These are phyloP conservation scores for Kwoniella dendrophila DNA, from an alignment of 768 basidiomycete genomes.

Conservation along the genomic window DNA sequence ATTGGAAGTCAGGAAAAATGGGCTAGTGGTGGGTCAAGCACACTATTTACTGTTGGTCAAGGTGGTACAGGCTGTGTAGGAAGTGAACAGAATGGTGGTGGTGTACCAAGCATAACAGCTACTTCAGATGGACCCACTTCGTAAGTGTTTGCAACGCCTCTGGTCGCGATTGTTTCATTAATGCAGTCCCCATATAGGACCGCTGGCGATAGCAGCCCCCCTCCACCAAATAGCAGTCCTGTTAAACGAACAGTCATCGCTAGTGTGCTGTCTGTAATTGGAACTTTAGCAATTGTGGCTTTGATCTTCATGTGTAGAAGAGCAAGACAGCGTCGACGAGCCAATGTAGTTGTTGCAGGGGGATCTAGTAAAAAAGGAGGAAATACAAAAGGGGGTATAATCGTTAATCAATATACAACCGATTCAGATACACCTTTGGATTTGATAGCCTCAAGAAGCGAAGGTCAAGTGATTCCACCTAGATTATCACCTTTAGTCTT, in stretches of 20 bases:
- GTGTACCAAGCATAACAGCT: conserved; percentile 40
- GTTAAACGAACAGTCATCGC: conserved; percentile 26
- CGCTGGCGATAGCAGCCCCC: not conserved
- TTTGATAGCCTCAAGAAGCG: conserved; percentile 27
- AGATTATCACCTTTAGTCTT: conserved; percentile 7
- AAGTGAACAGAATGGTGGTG: conserved; percentile 9
- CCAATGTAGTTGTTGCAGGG: not conserved
- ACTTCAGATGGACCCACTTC: conserved; percentile 13
- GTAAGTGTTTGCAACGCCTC: conserved; percentile 2
- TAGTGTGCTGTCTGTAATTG: conserved; percentile 44
- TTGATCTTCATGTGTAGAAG: conserved; percentile 33
- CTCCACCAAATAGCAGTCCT: not conserved
- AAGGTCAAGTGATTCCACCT: not conserved
- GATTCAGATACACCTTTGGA: conserved; percentile 28
- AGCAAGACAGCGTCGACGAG: conserved; percentile 10
- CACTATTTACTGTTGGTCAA: conserved; percentile 49
- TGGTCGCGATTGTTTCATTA: not conserved
- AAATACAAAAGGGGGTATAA: not conserved
- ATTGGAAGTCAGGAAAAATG: conserved; percentile 48
- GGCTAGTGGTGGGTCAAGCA: conserved; percentile 45
- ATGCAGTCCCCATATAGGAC: not conserved
- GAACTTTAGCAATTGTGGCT: conserved; percentile 38
- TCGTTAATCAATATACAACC: conserved; percentile 1
- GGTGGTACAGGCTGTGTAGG: conserved; percentile 34
- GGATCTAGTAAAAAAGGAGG: not conserved